Base-by-base conservation (phyloP, 2,329 filamentous ascomycete genomes). In the Aphanoascus verrucosus region DNA sequence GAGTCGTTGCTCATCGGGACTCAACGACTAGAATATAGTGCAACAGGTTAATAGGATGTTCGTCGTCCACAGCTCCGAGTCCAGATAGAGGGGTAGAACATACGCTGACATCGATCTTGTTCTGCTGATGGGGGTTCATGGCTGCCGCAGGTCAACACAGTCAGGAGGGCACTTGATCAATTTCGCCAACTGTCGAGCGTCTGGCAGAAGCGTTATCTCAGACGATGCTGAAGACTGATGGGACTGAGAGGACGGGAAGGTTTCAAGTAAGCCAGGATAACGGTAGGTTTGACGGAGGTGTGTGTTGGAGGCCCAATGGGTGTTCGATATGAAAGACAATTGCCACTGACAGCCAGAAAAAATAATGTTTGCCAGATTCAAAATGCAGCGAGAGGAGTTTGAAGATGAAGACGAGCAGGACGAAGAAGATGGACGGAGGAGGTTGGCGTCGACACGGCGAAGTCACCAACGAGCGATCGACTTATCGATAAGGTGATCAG, bases 81-180 rank as follows among this genome's bases (percentile, higher is more conserved):
- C 23, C 7, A 41, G 44, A 4, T 38, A 31, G 46, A 19, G 23
- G 12, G 23, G 11, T 14, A n/a, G 56, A n/a, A 80, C 87, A 76
- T 76, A 96, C 93, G 77, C 81, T 90, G 74, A 96, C 80, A 74
- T 98, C 93, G 65, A 97, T 80, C 79, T 98, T 97, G 80, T 96
- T 96, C 80, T 94, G 90, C 79, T 96, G 88, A 71, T 90, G 88
- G 63, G 91, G 91, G 72, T 96, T 96, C 88, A 97, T 94, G 60
- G 63, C 77, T 71, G 57, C 54, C 38, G 28, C 46, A 17, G 19
- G 35, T 46, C 9, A 35, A 19, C 42, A 42, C 34, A 50, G 55
- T 40, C 28, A 20, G 15, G 8, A 19, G 19, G 17, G 44, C 17
- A 51, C 41, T 44, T 47, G 51, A 54, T 48, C 47, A 52, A 53